Evolutionary conservation across 768 basidiomycete species (phyloP).

Genomic region (Kwoniella newhampshirensis): DNA sequence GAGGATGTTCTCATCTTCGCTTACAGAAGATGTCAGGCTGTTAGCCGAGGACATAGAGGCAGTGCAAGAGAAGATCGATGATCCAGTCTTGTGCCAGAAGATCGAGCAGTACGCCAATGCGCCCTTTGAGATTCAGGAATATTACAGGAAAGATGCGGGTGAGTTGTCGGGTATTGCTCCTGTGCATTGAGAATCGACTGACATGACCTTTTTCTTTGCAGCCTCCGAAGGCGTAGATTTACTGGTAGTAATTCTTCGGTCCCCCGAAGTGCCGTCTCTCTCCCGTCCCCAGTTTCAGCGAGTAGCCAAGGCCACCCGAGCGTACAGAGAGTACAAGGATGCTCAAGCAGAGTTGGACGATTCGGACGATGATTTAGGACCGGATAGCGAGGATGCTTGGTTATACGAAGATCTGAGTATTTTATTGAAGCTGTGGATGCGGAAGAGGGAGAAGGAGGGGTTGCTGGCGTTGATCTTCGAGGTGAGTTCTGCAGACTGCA

Average conservation of each 20-base stretch:
- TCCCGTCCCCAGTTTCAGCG: slow-evolving; percentile 76
- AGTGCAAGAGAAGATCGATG: slow-evolving; percentile 84
- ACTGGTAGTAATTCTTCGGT: slow-evolving; percentile 74
- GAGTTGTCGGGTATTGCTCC: slow-evolving; percentile 45
- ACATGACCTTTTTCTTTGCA: slow-evolving; percentile 43
- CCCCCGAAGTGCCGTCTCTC: slow-evolving; percentile 71
- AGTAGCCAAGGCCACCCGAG: slow-evolving; percentile 72
- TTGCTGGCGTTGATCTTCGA: slow-evolving; percentile 92
- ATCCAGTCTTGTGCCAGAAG: slow-evolving; percentile 83
- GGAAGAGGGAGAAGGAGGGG: slow-evolving; percentile 83
- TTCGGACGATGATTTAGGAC: slow-evolving; percentile 89
- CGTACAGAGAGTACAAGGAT: slow-evolving; percentile 72
- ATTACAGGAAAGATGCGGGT: slow-evolving; percentile 79
- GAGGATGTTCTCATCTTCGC: slow-evolving; percentile 90
- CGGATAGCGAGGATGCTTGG: slow-evolving; percentile 93
- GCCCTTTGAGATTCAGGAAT: slow-evolving; percentile 79
- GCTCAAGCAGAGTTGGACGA: slow-evolving; percentile 65
- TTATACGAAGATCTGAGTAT: slow-evolving; percentile 86
- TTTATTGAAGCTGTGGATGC: slow-evolving; percentile 72
- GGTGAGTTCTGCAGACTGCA: slow-evolving; percentile 57
- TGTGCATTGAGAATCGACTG: no score
- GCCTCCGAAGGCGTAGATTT: slow-evolving; percentile 71
- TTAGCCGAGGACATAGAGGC: slow-evolving; percentile 83
- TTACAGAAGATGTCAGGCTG: slow-evolving; percentile 82
- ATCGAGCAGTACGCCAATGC: slow-evolving; percentile 81